phyloP scores from a whole-genome alignment of 192 early-diverging fungal species.

The Bifiguratus adelaidae region DNA sequence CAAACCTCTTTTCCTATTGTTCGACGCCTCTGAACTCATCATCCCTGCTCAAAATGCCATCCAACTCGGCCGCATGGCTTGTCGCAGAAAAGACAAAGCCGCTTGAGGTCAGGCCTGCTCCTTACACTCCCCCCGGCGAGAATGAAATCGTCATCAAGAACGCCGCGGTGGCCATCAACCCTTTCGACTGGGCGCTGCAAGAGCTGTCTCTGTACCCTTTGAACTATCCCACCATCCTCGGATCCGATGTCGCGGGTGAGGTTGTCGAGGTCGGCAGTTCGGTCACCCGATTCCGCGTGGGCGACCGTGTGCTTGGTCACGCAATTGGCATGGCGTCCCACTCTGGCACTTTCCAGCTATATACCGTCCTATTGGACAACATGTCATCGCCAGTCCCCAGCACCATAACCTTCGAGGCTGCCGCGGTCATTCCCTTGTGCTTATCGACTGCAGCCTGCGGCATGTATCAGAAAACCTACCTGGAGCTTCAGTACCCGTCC shows the following conservation, averaged over 20 bases:
- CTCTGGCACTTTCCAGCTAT: slow-evolving; percentile 4
- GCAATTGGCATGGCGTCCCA: slow-evolving; percentile 18
- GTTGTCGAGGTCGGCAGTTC: background rate
- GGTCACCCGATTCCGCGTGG: slow-evolving; percentile 24
- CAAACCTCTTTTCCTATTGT: too few species aligned
- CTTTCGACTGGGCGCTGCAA: background rate
- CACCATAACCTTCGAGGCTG: slow-evolving; percentile 16
- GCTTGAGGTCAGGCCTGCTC: background rate
- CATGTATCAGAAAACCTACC: slow-evolving; percentile 13
- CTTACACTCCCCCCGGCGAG: slow-evolving; percentile 1
- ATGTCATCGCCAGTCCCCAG: slow-evolving; percentile 1
- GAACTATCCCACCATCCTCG: slow-evolving; percentile 1
- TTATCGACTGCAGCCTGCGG: slow-evolving; percentile 38
- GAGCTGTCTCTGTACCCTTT: background rate
- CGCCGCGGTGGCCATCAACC: slow-evolving; percentile 3
- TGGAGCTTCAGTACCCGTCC: background rate
- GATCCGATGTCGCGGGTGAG: background rate
- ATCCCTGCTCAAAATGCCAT: too few species aligned
- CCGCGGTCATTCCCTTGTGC: slow-evolving; percentile 38
- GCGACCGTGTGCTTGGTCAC: slow-evolving; percentile 32
- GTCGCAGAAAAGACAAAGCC: background rate
- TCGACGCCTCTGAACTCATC: too few species aligned
- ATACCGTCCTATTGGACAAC: background rate
- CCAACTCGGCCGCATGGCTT: background rate
- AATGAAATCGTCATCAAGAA: slow-evolving; percentile 8